Evolutionary conservation across 768 basidiomycete genomes (phyloP).

Genomic region (Trametes cingulata): DNA sequence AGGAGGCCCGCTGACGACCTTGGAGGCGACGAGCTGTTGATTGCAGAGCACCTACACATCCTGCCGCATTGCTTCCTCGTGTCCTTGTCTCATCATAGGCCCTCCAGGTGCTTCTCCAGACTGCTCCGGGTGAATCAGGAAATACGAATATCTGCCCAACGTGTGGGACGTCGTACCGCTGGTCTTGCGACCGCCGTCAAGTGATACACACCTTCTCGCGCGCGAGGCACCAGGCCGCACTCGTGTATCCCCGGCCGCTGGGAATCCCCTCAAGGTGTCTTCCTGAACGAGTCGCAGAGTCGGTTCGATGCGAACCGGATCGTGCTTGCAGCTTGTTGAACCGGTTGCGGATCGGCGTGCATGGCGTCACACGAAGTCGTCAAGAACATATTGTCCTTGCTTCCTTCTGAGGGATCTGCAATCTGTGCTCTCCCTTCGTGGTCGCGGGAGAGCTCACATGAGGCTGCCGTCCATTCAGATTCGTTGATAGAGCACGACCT

Average conservation of each 20-base stretch:
- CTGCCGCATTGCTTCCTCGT: neutral
- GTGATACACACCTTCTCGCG: slow-evolving; percentile 2
- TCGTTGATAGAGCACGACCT: neutral
- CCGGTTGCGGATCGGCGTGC: neutral
- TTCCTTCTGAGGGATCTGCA: slow-evolving; percentile 11
- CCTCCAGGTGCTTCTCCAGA: neutral
- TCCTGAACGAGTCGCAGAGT: neutral
- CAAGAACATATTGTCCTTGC: neutral
- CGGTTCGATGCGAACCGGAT: neutral
- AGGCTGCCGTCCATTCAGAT: neutral
- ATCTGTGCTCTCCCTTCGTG: neutral
- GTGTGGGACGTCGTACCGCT: neutral
- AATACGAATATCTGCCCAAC: neutral
- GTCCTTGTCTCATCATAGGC: neutral
- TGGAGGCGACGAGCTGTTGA: neutral
- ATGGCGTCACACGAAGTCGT: neutral
- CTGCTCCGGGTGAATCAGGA: neutral
- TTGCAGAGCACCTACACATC: neutral
- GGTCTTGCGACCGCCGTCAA: slow-evolving; percentile 4
- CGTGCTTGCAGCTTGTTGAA: neutral
- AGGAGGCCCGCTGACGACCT: neutral
- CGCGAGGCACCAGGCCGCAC: neutral
- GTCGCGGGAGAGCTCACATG: neutral
- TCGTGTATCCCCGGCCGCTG: neutral
- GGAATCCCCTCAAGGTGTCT: neutral